These are phyloP conservation scores for Fusarium nodosum DNA, from an alignment of 2,329 filamentous ascomycete species.

Conservation along the genomic window DNA sequence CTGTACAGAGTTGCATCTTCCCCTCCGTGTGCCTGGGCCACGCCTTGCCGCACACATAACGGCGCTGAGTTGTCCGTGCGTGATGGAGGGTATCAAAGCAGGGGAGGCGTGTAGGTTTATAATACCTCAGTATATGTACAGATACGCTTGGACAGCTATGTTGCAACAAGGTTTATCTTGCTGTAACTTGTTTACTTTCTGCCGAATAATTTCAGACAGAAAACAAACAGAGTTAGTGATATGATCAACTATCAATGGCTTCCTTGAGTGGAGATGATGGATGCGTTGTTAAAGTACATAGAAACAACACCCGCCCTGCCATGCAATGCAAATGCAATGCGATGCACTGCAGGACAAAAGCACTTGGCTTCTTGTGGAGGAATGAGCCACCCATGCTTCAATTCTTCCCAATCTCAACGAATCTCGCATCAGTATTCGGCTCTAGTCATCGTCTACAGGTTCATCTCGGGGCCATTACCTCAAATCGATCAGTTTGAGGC, in stretches of 20 bases:
- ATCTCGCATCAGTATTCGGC: slow-evolving; percentile 36
- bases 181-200: slow-evolving; percentile 19
- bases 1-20: slow-evolving; percentile 37
- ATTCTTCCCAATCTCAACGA: slow-evolving; percentile 36
- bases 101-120: slow-evolving; percentile 36
- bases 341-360: slow-evolving; percentile 29
- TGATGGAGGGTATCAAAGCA: slow-evolving; percentile 49
- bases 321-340: slow-evolving; percentile 45
- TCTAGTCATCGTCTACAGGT: slow-evolving; percentile 29
- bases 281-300: slow-evolving; percentile 31
- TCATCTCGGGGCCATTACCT: slow-evolving; percentile 35
- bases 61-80: slow-evolving; percentile 53
- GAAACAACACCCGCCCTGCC: slow-evolving; percentile 35
- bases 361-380: slow-evolving; percentile 32
- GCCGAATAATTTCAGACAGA: slow-evolving; percentile 18
- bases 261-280: slow-evolving; percentile 22
- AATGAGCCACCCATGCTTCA: slow-evolving; percentile 27
- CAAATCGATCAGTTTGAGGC: slow-evolving; percentile 41
- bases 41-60: slow-evolving; percentile 42
- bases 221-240: neutral
- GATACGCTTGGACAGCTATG: slow-evolving; percentile 41
- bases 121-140: slow-evolving; percentile 31
- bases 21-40: slow-evolving; percentile 46
- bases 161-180: slow-evolving; percentile 24
- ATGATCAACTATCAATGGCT: slow-evolving; percentile 25